A percentile compares a stretch with the other conserved stretches of the same genome.
Evolutionary conservation across 805 yeast genomes (phyloP).

Genomic region (Pichia scutulata): DNA sequence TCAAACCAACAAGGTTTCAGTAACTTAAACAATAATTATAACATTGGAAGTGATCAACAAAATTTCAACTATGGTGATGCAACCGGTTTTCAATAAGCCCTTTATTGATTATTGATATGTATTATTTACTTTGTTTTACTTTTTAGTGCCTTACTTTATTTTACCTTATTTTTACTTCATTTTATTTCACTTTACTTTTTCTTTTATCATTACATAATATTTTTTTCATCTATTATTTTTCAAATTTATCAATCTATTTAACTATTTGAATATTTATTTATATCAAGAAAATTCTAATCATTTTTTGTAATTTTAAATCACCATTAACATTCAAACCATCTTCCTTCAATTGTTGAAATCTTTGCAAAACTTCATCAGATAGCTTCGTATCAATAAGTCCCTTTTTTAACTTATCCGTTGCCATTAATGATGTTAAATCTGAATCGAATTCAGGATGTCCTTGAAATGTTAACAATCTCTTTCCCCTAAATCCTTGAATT

Average conservation of each 20-base stretch:
- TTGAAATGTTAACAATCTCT: conserved; percentile 60
- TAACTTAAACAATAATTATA: conserved; percentile 3
- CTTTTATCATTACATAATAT: background rate
- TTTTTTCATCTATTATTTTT: background rate
- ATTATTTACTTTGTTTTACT: background rate
- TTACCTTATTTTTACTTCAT: background rate
- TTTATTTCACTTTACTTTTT: background rate
- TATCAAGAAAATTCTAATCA: background rate
- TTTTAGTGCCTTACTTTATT: background rate
- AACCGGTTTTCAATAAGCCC: conserved; percentile 11
- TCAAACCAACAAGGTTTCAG: conserved; percentile 7
- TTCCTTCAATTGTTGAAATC: conserved; percentile 1
- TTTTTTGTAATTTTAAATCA: conserved; percentile 3
- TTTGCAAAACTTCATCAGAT: conserved; percentile 2
- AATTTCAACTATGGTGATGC: conserved; percentile 12
- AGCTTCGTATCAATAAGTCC: conserved; percentile 9
- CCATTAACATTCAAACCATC: conserved; percentile 5
- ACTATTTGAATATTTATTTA: background rate
- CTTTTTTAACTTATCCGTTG: background rate
- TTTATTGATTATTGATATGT: background rate
- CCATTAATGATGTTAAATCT: conserved; percentile 19
- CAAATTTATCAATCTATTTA: background rate
- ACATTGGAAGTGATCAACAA: conserved; percentile 6
- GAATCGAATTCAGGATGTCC: conserved; percentile 82
- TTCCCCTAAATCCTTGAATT: conserved; percentile 58